A percentile compares a stretch with the other conserved stretches of the same genome.
Evolutionary conservation across 768 basidiomycete genomes (phyloP).

Genomic region (Candolleomyces efflorescens): DNA sequence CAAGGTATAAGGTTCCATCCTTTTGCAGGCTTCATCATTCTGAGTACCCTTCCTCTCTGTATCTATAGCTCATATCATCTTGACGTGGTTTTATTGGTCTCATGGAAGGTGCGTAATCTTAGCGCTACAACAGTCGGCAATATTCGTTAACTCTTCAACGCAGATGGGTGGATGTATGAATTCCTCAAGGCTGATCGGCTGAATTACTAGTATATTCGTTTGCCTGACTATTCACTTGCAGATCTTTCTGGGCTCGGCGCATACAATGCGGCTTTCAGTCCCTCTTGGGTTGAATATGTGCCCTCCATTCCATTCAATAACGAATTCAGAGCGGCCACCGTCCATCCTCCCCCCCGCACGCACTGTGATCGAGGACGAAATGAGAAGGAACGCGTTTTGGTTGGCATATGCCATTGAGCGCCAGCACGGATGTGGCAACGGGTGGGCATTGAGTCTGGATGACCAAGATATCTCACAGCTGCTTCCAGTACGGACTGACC

Average conservation of each 20-base stretch:
- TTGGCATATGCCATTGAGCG: constrained; percentile 67
- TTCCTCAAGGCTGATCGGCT: neutral
- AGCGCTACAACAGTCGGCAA: neutral
- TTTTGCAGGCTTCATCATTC: neutral
- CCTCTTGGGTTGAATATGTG: constrained; percentile 70
- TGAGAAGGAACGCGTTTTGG: constrained; percentile 71
- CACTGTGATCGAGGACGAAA: constrained; percentile 66
- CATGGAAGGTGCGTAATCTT: constrained; percentile 53
- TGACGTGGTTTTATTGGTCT: constrained; percentile 73
- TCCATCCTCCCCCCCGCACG: constrained; percentile 58
- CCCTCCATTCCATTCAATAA: constrained; percentile 61
- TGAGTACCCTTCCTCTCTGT: neutral
- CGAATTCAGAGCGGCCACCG: constrained; percentile 51
- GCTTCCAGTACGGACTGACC: constrained; percentile 56
- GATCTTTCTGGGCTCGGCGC: constrained; percentile 58
- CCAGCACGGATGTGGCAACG: constrained; percentile 61
- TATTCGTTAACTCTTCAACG: neutral
- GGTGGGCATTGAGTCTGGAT: constrained; percentile 68
- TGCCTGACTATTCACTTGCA: constrained; percentile 20
- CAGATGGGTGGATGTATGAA: constrained; percentile 71
- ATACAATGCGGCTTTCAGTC: constrained; percentile 52
- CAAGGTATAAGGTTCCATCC: constrained; percentile 43
- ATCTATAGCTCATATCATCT: constrained; percentile 50
- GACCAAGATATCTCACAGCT: constrained; percentile 72
- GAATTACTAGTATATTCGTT: neutral